Percentiles rank a stretch among this genome's conserved stretches.
Evolutionary conservation across 352 stramenopile genomes (phyloP).

Genomic region (Phytophthora lateralis): DNA sequence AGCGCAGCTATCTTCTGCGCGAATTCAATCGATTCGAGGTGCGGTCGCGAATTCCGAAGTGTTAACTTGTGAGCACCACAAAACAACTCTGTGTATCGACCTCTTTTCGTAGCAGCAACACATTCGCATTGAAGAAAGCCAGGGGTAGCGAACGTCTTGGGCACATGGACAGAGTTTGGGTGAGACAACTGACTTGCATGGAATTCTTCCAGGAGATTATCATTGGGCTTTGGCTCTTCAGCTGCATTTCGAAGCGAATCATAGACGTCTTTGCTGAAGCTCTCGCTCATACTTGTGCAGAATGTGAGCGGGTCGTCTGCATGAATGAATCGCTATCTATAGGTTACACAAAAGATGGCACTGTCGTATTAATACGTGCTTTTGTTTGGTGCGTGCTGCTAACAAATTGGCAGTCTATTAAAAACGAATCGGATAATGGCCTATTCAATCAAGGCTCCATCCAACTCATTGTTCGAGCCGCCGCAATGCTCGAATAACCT

Average conservation of each 20-base stretch:
- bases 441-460: slow-evolving; percentile 1
- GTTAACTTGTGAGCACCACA: slow-evolving; percentile 70
- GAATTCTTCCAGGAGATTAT: slow-evolving; percentile 31
- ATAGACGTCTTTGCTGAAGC: background rate
- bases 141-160: slow-evolving; percentile 31
- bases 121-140: slow-evolving; percentile 51
- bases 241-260: background rate
- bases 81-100: slow-evolving; percentile 49
- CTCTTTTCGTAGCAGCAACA: slow-evolving; percentile 46
- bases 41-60: slow-evolving; percentile 54
- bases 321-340: slow-evolving; percentile 16
- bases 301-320: background rate
- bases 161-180: background rate
- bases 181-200: slow-evolving; percentile 9
- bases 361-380: too few species aligned
- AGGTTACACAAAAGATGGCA: slow-evolving; percentile 1
- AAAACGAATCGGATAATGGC: slow-evolving; percentile 5
- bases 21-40: slow-evolving; percentile 43
- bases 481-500: background rate
- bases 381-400: background rate
- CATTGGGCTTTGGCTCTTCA: background rate
- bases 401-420: slow-evolving; percentile 25
- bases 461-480: background rate
- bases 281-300: slow-evolving; percentile 3
- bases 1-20: slow-evolving; percentile 23